phyloP scores from a whole-genome alignment of 441 rosid genomes.

The Arabidopsis lyrata region DNA sequence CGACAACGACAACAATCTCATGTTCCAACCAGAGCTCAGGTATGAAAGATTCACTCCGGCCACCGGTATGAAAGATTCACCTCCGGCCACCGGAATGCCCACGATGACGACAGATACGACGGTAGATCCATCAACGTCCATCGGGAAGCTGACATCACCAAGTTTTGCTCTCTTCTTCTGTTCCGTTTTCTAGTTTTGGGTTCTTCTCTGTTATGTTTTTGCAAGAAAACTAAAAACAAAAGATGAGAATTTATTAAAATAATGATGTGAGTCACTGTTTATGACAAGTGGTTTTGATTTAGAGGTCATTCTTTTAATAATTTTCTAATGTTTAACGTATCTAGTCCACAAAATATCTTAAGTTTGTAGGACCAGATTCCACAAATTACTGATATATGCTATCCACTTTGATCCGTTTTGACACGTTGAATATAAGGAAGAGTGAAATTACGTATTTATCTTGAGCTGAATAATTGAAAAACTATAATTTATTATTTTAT shows the following conservation, averaged over 20 bases:
- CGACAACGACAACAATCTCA: conserved; percentile 45
- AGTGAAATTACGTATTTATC: neutral
- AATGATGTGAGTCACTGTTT: conserved; percentile 15
- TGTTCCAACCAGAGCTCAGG: conserved; percentile 54
- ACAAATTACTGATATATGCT: conserved; percentile 20
- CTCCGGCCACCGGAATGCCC: conserved; percentile 69
- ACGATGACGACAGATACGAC: conserved; percentile 44
- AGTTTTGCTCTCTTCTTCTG: conserved; percentile 23
- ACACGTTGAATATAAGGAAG: neutral
- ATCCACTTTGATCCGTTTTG: conserved; percentile 25
- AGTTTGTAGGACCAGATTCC: conserved; percentile 26
- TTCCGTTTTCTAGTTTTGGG: neutral
- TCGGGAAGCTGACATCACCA: conserved; percentile 46
- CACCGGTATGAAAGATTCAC: conserved; percentile 61
- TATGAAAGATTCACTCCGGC: conserved; percentile 64
- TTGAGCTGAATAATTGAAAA: neutral
- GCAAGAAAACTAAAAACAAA: neutral
- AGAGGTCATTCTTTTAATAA: conserved; percentile 31
- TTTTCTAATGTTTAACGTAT: conserved; percentile 5
- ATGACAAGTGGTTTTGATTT: conserved; percentile 34
- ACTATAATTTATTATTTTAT: neutral
- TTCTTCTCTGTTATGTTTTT: neutral
- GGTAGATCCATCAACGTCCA: conserved; percentile 49
- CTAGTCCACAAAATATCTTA: conserved; percentile 35
- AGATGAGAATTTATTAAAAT: conserved; percentile 2